Evolutionary conservation across 192 early-diverging fungal genomes (phyloP), one percentile per base, ranked within the genome.

Genomic region (Coemansia sp.): DNA sequence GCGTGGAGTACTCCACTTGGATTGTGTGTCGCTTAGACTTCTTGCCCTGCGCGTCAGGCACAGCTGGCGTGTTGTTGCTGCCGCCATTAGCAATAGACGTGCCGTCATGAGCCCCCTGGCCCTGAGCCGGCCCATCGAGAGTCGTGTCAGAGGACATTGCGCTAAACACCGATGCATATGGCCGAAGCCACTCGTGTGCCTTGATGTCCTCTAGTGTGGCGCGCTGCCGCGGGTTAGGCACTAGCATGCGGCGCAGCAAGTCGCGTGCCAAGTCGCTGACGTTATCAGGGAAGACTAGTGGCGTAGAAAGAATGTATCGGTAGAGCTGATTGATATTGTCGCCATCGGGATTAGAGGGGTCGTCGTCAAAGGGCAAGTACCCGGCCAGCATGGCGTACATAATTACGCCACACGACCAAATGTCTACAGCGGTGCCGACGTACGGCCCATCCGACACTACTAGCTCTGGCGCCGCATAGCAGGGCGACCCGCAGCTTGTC

Each of bases 361-460:
- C 94, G 76, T 95, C 94, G 66, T 96, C 94, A 73, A 92, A 96
- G 4, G 94, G 94, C 50, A 96, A 84, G 62, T 94, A 94, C 3
- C 94, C 94, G 33, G 90, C 91, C 7, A 96, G 85, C 94, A 96
- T 96, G 2, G 94, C 94, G 66, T 93, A 96, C 74, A 99, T 72
- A 60, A 99, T 99, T 18, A 99, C 98, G 57, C 98, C 98, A 78
- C 96, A 98, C 57, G 92, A 94, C 98, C 98, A 99, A 66, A 98
- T 96, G 81, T 99, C 98, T 1, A 96, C 97, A 6, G 93, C 92
- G 13, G 93, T 93, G 22, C 97, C 98, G 3, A 96, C 95, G 78
- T 99, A 99, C 6, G 93, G 88, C 33, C 95, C 95, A 69, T 99
- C 96, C 57, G 90, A 93, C 41, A 99, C 91, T n/a, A 99, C 98